These are phyloP conservation scores for Carex myosuroides DNA, from an alignment of 176 grass and related monocot species.

Conservation along the genomic window DNA sequence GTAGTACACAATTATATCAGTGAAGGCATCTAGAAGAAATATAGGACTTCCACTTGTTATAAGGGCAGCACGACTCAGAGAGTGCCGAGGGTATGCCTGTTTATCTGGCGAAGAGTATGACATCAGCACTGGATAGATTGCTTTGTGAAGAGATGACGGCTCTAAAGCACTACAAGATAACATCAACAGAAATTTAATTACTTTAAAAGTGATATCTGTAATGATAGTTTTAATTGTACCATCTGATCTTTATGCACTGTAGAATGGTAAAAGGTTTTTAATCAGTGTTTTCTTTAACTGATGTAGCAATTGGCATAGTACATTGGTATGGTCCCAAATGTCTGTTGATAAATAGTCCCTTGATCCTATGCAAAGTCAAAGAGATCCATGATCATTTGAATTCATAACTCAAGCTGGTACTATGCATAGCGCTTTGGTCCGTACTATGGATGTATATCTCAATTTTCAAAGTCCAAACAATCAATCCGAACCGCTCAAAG, in stretches of 20 bases:
- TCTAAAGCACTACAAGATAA: conserved; percentile 66
- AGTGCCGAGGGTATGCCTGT: conserved; percentile 87
- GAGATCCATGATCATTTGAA: background rate
- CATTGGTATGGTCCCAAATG: background rate
- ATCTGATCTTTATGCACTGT: background rate
- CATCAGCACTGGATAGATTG: conserved; percentile 72
- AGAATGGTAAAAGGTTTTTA: background rate
- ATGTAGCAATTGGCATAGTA: background rate
- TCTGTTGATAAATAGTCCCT: background rate
- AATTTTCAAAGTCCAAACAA: no score
- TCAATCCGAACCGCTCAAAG: no score
- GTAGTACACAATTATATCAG: conserved; percentile 81
- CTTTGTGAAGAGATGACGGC: conserved; percentile 59
- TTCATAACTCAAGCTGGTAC: background rate
- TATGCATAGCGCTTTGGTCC: no score
- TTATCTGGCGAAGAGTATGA: conserved; percentile 84
- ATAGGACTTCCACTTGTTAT: conserved; percentile 84
- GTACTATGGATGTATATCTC: no score
- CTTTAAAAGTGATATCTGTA: conserved; percentile 10
- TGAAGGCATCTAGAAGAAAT: conserved; percentile 93
- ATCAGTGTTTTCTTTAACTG: background rate
- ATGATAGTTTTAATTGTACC: conserved; percentile 4
- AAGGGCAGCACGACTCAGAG: conserved; percentile 72
- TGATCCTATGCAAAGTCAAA: background rate
- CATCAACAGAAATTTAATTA: conserved; percentile 15